Base-by-base conservation (phyloP, 129 eudicot genomes). In the Helianthus tuberosus region DNA sequence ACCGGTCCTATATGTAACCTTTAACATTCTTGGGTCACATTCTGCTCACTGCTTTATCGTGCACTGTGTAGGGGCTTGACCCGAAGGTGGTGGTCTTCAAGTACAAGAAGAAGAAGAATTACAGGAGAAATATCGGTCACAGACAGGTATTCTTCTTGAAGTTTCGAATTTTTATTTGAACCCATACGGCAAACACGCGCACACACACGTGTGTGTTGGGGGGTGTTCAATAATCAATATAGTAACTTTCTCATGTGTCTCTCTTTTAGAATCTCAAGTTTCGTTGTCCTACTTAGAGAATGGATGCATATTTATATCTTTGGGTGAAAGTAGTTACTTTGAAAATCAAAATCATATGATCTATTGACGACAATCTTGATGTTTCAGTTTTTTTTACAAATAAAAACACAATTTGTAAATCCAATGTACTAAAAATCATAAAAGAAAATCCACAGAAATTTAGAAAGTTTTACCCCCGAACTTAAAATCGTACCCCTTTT, bases 21-120 rank as follows among this genome's bases (percentile, higher is more conserved):
- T 8, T 5, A 39, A 39, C 39, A 1, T 59, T 72, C 50, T 0
- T 14, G 10, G 50, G 54, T 64, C 14, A 16, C 43, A 12, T 44
- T 57, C 29, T 20, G 46, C 76, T 86, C 81, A 59, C 49, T 52
- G 62, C 4, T 62, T 25, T 64, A 27, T 35, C 36, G 61, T 13
- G 17, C 75, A 36, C 13, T 54, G 32, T 80, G 75, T 73, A 94
- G 98, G 85, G 84, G 35, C 63, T 90, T 72, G 88, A 90, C 72
- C 77, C 81, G n/a, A 94, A 94, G 77, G 96, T 88, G 27, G 79
- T 91, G 41, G 98, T 94, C 66, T 88, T 85, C 84, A 94, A 94
- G 78, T 94, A 90, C 81, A 94, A 94, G 82, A 85, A 81, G 93
- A 94, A 94, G 76, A 94, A 94, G 80, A 86, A 91, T 75, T 94